Evolutionary conservation across 768 basidiomycete genomes (phyloP).

Genomic region (Cubamyces lactineus): DNA sequence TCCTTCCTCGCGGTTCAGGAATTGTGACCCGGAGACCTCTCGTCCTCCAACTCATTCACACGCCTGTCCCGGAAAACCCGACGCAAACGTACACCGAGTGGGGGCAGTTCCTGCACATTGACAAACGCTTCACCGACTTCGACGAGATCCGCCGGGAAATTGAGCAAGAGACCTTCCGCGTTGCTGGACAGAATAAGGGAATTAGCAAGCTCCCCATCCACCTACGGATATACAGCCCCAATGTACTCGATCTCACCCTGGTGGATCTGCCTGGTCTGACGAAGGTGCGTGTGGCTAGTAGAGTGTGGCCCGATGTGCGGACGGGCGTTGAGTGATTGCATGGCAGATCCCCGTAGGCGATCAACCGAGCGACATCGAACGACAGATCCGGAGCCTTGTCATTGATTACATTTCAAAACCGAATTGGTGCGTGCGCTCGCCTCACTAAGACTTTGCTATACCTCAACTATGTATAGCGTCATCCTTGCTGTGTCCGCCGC

Average conservation of each 20-base stretch:
- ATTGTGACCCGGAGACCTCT: conserved; percentile 97
- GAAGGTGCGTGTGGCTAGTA: conserved; percentile 57
- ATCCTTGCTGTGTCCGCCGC: conserved; percentile 97
- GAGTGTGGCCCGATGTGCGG: not conserved
- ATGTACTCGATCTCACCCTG: conserved; percentile 92
- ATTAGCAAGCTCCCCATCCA: conserved; percentile 96
- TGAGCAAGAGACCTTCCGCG: conserved; percentile 95
- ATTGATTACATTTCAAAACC: conserved; percentile 95
- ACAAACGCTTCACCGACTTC: conserved; percentile 97
- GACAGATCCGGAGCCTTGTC: conserved; percentile 94
- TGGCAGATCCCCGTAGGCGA: conserved; percentile 90
- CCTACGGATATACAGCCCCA: conserved; percentile 92
- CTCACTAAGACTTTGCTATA: too few species aligned
- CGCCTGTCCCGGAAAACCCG: conserved; percentile 61
- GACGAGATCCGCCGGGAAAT: conserved; percentile 94
- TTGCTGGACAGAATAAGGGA: conserved; percentile 98
- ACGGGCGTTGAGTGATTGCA: not conserved
- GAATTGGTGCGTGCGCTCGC: conserved; percentile 69
- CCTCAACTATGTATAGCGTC: conserved; percentile 54
- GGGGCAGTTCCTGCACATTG: conserved; percentile 96
- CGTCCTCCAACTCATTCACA: conserved; percentile 94
- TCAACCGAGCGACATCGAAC: conserved; percentile 97
- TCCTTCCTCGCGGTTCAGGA: conserved; percentile 85
- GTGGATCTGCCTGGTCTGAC: conserved; percentile 97
- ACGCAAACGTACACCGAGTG: conserved; percentile 71